A percentile compares a stretch with the other conserved stretches of the same genome.
Conservation (phyloP, 306 rosid genomes). For the Sphenostylis stenocarpa region DNA sequence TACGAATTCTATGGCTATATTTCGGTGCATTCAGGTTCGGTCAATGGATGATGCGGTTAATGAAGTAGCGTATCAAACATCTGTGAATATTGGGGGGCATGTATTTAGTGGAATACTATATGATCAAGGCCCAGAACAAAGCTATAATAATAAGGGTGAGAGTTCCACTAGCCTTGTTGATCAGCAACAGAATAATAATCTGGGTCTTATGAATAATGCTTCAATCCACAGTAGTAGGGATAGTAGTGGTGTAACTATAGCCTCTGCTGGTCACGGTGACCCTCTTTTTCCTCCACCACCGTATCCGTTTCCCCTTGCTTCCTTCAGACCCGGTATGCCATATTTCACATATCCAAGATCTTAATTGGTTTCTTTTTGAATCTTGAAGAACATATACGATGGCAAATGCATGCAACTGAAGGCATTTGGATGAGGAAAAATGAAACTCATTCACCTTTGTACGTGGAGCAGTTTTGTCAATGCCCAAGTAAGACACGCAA, state of each 20-base stretch:
- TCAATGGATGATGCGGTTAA: slow-evolving; percentile 45
- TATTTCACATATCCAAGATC: slow-evolving; percentile 47
- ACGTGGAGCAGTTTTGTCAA: background rate
- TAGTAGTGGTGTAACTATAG: slow-evolving; percentile 1
- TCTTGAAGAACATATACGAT: background rate
- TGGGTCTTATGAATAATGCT: slow-evolving; percentile 20
- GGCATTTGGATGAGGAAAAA: no score
- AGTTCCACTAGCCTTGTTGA: background rate
- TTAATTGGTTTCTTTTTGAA: slow-evolving; percentile 7
- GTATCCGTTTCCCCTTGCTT: slow-evolving; percentile 21
- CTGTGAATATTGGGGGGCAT: slow-evolving; percentile 64
- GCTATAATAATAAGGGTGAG: background rate
- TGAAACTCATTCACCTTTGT: background rate
- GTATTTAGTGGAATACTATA: slow-evolving; percentile 59
- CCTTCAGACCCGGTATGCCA: slow-evolving; percentile 54
- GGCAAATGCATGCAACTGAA: no score
- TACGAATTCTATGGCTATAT: slow-evolving; percentile 46
- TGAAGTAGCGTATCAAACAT: slow-evolving; percentile 63
- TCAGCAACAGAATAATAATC: slow-evolving; percentile 34
- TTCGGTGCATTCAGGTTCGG: slow-evolving; percentile 51
- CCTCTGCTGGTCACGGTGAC: slow-evolving; percentile 11
- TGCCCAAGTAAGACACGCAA: background rate
- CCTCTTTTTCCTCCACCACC: slow-evolving; percentile 30
- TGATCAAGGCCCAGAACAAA: slow-evolving; percentile 63
- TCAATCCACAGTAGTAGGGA: background rate